phyloP scores from a whole-genome alignment of 495 filamentous ascomycete genomes.

The Pyronema omphalodes region DNA sequence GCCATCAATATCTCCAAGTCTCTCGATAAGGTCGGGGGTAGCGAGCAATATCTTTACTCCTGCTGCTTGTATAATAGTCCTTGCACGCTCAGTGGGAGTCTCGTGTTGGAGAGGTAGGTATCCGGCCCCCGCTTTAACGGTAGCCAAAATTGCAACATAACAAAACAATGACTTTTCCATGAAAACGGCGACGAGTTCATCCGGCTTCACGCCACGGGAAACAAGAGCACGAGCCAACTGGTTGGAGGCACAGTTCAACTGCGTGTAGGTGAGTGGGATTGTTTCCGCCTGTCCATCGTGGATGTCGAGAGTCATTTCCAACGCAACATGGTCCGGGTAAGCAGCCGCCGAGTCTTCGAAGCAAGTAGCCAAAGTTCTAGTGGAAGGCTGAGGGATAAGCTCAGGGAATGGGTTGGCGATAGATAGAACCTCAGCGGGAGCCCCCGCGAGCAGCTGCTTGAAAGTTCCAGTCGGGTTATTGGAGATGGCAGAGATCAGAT shows the following conservation, averaged over 20 bases:
- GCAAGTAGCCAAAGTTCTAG: slow-evolving; percentile 28
- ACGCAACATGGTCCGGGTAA: slow-evolving; percentile 36
- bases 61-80: slow-evolving; percentile 36
- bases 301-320: slow-evolving; percentile 39
- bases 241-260: slow-evolving; percentile 45
- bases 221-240: slow-evolving; percentile 41
- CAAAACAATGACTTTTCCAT: slow-evolving; percentile 52
- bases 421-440: slow-evolving; percentile 30
- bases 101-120: slow-evolving; percentile 52
- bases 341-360: slow-evolving; percentile 35
- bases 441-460: slow-evolving; percentile 9
- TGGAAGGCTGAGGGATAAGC: slow-evolving; percentile 8
- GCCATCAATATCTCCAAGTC: slow-evolving; percentile 11
- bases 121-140: slow-evolving; percentile 52
- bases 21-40: slow-evolving; percentile 10
- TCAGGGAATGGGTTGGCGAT: slow-evolving; percentile 31
- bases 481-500: slow-evolving; percentile 32
- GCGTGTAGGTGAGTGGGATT: slow-evolving; percentile 37
- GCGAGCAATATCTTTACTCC: slow-evolving; percentile 26
- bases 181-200: slow-evolving; percentile 43
- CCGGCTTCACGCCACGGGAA: slow-evolving; percentile 27
- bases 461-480: slow-evolving; percentile 21
- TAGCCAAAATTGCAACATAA: slow-evolving; percentile 52
- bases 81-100: slow-evolving; percentile 38
- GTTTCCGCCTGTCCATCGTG: slow-evolving; percentile 18